Percentiles rank a stretch among this genome's conserved stretches.
phyloP scores from a whole-genome alignment of 495 filamentous ascomycete species.

The Pseudotulostoma volvatum region DNA sequence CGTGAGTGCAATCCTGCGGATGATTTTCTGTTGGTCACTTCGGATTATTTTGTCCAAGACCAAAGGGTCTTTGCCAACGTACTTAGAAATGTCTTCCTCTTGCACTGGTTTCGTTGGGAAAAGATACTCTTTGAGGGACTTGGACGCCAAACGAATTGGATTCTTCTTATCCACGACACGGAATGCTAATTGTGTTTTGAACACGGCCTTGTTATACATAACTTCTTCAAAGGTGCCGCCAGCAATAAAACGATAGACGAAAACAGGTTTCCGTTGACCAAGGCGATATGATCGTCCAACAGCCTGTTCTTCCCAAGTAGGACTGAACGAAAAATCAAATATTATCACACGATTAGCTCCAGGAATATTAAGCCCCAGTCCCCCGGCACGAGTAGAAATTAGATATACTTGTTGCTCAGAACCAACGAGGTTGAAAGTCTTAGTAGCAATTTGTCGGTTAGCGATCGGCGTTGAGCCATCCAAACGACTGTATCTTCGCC shows the following conservation, averaged over 20 bases:
- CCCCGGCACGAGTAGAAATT: conserved; percentile 71
- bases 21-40: conserved; percentile 13
- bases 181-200: conserved; percentile 63
- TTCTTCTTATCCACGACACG: conserved; percentile 77
- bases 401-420: conserved; percentile 42
- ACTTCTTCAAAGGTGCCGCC: conserved; percentile 67
- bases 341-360: conserved; percentile 82
- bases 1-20: conserved; percentile 37
- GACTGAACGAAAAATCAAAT: conserved; percentile 71
- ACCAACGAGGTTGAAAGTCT: conserved; percentile 42
- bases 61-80: conserved; percentile 42
- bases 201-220: conserved; percentile 53
- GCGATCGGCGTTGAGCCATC: conserved; percentile 43
- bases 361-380: conserved; percentile 64
- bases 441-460: conserved; percentile 41
- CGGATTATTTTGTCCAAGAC: conserved; percentile 56
- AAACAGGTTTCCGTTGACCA: conserved; percentile 70
- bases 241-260: conserved; percentile 68
- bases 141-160: conserved; percentile 37
- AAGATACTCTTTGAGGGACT: conserved; percentile 36
- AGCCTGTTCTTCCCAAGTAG: conserved; percentile 71
- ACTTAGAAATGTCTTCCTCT: conserved; percentile 34
- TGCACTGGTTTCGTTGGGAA: conserved; percentile 35
- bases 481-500: conserved; percentile 36
- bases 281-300: conserved; percentile 78